These are phyloP conservation scores for Beauveria sp. DNA, from an alignment of 2,329 filamentous ascomycete species.

Conservation along the genomic window DNA sequence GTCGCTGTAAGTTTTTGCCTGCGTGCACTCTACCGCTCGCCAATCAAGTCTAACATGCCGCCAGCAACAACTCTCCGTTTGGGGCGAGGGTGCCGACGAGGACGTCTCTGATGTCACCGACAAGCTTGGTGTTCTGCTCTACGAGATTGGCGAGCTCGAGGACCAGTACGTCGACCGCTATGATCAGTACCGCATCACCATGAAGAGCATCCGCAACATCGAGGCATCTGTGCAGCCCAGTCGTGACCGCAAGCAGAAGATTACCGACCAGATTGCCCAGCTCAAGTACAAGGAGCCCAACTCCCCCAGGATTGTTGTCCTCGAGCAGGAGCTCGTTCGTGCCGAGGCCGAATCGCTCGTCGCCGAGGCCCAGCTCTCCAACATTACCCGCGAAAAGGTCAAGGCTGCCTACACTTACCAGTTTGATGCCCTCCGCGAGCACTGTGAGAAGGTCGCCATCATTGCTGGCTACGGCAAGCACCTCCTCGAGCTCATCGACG, in stretches of 20 bases:
- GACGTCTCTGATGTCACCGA: conserved; percentile 98
- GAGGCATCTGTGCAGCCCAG: conserved; percentile 97
- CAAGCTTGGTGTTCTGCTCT: conserved; percentile 95
- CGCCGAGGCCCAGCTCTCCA: conserved; percentile 94
- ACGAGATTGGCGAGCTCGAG: conserved; percentile 96
- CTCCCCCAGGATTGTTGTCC: conserved; percentile 92
- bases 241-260: conserved; percentile 99
- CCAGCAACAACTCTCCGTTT: conserved; percentile 96
- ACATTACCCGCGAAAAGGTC: conserved; percentile 98
- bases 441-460: conserved; percentile 96
- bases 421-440: conserved; percentile 93
- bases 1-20: conserved; percentile 66
- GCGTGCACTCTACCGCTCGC: too few species aligned
- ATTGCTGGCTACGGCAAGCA: conserved; percentile 98
- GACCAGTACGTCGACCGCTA: conserved; percentile 98
- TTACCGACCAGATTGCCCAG: conserved; percentile 96
- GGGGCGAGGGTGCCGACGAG: conserved; percentile 92
- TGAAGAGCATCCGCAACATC: conserved; percentile 99
- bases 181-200: conserved; percentile 97
- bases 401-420: conserved; percentile 98
- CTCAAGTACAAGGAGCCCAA: conserved; percentile 99
- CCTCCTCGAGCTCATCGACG: conserved; percentile 91
- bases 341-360: conserved; percentile 98
- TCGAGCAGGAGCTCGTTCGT: conserved; percentile 96
- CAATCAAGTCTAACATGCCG: conserved; percentile 12